These are phyloP conservation scores for Morella rubra DNA, from an alignment of 306 rosid species.

Conservation along the genomic window DNA sequence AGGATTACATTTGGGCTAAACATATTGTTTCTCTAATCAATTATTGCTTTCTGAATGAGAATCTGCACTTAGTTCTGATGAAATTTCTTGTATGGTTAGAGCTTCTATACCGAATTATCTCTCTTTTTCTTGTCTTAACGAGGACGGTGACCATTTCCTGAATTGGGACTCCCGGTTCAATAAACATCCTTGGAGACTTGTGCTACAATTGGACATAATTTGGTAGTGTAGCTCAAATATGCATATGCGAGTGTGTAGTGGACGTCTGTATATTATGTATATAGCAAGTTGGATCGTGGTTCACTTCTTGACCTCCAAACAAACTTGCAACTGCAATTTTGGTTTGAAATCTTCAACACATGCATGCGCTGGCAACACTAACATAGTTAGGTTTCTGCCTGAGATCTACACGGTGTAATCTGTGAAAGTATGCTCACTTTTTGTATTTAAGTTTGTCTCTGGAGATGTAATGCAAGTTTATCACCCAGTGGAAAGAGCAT, in stretches of 20 bases:
- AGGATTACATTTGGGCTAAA: background rate
- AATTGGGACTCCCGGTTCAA: background rate
- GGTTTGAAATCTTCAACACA: slow-evolving; percentile 4
- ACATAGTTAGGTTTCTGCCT: slow-evolving; percentile 14
- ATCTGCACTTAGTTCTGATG: too few relatives aligned
- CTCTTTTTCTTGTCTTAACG: background rate
- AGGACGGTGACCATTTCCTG: background rate
- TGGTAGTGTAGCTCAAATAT: background rate
- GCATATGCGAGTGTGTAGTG: background rate
- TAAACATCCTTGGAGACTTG: background rate
- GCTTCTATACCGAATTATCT: background rate
- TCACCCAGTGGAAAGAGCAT: background rate
- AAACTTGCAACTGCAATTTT: background rate
- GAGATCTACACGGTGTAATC: background rate
- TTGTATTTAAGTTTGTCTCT: background rate
- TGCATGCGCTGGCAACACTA: slow-evolving; percentile 5
- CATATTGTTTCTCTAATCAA: background rate
- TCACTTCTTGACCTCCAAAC: background rate
- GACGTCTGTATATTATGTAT: background rate
- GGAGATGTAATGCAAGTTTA: slow-evolving; percentile 12
- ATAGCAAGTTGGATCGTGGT: background rate
- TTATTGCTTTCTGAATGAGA: too few relatives aligned
- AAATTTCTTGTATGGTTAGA: background rate
- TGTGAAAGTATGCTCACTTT: background rate
- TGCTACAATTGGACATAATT: background rate